Percentiles rank a stretch among this genome's conserved stretches.
Conservation (phyloP, 305 asterid species). For the Fraxinus xanthoxyloides region DNA sequence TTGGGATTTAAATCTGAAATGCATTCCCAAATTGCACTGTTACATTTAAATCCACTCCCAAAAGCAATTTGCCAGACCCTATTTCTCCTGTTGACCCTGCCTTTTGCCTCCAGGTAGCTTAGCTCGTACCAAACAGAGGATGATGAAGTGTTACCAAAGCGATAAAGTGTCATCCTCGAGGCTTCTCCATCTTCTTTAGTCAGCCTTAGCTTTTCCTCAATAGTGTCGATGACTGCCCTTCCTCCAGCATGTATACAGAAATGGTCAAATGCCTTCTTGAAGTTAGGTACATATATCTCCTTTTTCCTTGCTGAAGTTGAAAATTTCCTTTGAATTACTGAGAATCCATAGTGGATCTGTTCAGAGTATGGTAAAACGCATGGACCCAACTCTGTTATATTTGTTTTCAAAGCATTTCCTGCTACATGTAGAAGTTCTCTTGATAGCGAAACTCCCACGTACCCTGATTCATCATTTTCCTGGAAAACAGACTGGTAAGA, state of each 20-base stretch:
- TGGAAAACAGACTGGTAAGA: constrained; percentile 46
- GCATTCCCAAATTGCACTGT: constrained; percentile 61
- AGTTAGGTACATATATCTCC: constrained; percentile 41
- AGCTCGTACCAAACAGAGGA: constrained; percentile 63
- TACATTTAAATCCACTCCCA: constrained; percentile 57
- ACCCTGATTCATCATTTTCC: constrained; percentile 31
- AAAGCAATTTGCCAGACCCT: constrained; percentile 55
- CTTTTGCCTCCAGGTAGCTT: constrained; percentile 57
- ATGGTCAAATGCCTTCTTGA: constrained; percentile 52
- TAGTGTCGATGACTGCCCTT: constrained; percentile 46
- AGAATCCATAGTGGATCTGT: constrained; percentile 34
- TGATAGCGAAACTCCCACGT: constrained; percentile 38
- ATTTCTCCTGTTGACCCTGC: constrained; percentile 48
- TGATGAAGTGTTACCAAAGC: constrained; percentile 67
- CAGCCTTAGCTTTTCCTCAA: constrained; percentile 48
- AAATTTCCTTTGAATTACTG: constrained; percentile 22
- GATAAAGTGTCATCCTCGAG: constrained; percentile 54
- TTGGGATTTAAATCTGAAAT: constrained; percentile 33
- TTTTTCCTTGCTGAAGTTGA: constrained; percentile 9
- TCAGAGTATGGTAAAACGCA: constrained; percentile 43
- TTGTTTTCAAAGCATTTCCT: constrained; percentile 45
- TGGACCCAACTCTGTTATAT: constrained; percentile 47
- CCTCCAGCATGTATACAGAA: constrained; percentile 67
- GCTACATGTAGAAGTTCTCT: constrained; percentile 44
- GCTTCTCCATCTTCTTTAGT: constrained; percentile 51